phyloP scores from a whole-genome alignment of 257 asterid species.

The Capsicum baccatum region DNA sequence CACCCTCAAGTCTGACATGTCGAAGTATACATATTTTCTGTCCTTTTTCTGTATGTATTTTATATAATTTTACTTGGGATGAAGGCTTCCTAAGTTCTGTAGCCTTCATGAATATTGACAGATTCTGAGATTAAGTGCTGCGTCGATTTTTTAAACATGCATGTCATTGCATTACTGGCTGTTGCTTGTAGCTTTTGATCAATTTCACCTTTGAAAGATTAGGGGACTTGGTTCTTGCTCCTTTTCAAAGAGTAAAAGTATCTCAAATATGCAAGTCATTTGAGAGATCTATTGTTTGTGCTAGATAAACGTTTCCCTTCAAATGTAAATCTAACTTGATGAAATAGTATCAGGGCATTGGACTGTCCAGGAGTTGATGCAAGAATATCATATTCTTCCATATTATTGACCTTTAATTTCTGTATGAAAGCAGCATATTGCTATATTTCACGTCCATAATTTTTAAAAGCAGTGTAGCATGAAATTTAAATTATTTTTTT shows the following conservation, averaged over 20 bases:
- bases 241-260: slow-evolving; percentile 1
- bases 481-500: slow-evolving; percentile 29
- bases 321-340: slow-evolving; percentile 19
- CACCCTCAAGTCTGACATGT: not conserved
- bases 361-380: not conserved
- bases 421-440: slow-evolving; percentile 4
- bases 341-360: not conserved
- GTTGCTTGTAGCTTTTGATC: not conserved
- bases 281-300: not conserved
- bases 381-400: not conserved
- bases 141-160: slow-evolving; percentile 2
- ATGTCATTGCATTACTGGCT: not conserved
- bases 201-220: slow-evolving; percentile 23
- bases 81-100: not conserved
- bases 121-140: not conserved
- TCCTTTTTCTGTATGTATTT: not conserved
- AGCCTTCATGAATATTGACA: not conserved
- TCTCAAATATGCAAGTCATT: slow-evolving; percentile 5
- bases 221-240: slow-evolving; percentile 15
- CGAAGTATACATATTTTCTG: not conserved
- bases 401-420: not conserved
- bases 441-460: not conserved
- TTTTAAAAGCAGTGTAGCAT: not conserved
- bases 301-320: slow-evolving; percentile 11
- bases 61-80: not conserved